These are phyloP conservation scores for Colletotrichum sp. DNA, from an alignment of 2,329 filamentous ascomycete genomes.

Conservation along the genomic window DNA sequence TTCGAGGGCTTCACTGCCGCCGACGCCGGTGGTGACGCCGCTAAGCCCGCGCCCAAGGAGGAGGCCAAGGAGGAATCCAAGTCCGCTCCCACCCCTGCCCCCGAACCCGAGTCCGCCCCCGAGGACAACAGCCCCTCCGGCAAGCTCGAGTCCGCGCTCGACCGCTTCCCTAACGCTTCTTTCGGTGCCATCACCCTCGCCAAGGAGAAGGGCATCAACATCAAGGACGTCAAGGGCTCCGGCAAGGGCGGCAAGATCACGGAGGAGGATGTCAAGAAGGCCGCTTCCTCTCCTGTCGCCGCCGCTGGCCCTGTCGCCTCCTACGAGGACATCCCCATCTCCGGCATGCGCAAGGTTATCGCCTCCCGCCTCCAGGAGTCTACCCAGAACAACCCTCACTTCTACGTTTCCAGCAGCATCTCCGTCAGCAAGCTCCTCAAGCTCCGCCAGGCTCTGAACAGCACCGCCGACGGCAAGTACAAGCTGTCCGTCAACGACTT, in stretches of 20 bases:
- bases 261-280: constrained; percentile 92
- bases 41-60: constrained; percentile 68
- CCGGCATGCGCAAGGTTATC: constrained; percentile 98
- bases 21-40: constrained; percentile 85
- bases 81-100: constrained; percentile 60
- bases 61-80: constrained; percentile 69
- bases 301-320: constrained; percentile 56
- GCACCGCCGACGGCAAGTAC: constrained; percentile 88
- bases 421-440: constrained; percentile 96
- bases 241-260: constrained; percentile 88
- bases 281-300: constrained; percentile 61
- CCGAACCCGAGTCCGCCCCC: constrained; percentile 55
- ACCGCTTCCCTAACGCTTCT: constrained; percentile 78
- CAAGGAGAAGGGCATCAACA: constrained; percentile 80
- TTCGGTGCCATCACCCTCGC: constrained; percentile 82
- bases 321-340: constrained; percentile 85
- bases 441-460: constrained; percentile 92
- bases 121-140: constrained; percentile 67
- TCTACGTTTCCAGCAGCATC: constrained; percentile 90
- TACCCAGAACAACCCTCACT: constrained; percentile 93
- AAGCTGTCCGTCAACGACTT: constrained; percentile 99
- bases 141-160: constrained; percentile 81
- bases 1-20: constrained; percentile 89
- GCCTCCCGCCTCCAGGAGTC: constrained; percentile 86
- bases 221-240: constrained; percentile 83